Conservation (phyloP, 441 rosid species). For the Capsella rubella region DNA sequence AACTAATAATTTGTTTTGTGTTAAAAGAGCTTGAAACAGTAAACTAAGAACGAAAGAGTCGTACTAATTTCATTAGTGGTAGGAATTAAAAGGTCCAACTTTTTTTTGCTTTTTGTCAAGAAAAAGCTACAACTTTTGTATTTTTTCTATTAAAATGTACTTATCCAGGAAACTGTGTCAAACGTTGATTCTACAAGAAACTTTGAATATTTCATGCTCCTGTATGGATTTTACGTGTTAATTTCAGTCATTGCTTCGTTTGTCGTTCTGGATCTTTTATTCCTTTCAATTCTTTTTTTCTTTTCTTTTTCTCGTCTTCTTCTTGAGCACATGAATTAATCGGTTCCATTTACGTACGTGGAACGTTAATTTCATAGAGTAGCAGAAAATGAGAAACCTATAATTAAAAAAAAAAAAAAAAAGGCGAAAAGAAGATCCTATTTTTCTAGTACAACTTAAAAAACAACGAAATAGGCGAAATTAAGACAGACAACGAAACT, state of each 20-base stretch:
- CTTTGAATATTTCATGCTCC: no score
- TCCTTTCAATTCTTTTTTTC: neutral
- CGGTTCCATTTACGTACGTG: slow-evolving; percentile 18
- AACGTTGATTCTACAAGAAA: neutral
- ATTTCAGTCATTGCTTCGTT: neutral
- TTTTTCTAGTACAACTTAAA: slow-evolving; percentile 31
- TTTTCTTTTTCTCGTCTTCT: neutral
- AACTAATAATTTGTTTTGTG: neutral
- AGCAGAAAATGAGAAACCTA: slow-evolving; percentile 9
- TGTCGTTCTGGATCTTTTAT: no score
- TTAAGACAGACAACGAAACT: slow-evolving; percentile 39
- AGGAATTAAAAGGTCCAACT: neutral
- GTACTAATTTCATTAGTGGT: neutral
- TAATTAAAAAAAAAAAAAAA: neutral
- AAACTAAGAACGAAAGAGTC: slow-evolving; percentile 1
- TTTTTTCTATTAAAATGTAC: neutral
- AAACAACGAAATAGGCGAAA: slow-evolving; percentile 19
- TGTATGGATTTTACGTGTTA: no score
- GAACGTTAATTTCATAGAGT: slow-evolving; percentile 25
- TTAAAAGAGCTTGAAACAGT: slow-evolving; percentile 9
- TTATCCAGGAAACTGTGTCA: neutral
- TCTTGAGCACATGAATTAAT: neutral
- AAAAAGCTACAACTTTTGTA: neutral
- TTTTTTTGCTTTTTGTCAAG: no score
- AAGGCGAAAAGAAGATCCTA: slow-evolving; percentile 20